Evolutionary conservation across 2,329 filamentous ascomycete species (phyloP).

Genomic region (Microdochium nivale): DNA sequence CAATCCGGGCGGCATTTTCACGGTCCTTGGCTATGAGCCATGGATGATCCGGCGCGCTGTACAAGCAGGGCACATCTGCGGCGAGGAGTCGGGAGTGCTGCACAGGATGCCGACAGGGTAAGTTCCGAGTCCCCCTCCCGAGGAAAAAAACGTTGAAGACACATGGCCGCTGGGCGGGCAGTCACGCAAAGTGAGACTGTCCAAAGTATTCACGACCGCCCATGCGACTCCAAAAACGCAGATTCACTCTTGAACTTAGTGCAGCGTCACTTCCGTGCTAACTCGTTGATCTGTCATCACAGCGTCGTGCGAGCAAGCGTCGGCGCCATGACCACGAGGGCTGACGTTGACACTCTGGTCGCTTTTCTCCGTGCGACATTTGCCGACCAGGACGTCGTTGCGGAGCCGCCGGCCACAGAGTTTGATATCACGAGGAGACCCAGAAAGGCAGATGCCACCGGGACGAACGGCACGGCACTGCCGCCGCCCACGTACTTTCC

Average conservation of each 20-base stretch:
- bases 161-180: neutral
- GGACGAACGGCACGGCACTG: neutral
- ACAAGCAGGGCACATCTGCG: slow-evolving; percentile 49
- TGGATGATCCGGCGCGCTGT: slow-evolving; percentile 46
- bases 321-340: slow-evolving; percentile 50
- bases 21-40: slow-evolving; percentile 39
- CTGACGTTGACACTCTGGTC: slow-evolving; percentile 42
- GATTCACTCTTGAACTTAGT: too few relatives aligned
- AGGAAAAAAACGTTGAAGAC: neutral
- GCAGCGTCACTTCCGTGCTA: too few relatives aligned
- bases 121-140: slow-evolving; percentile 5
- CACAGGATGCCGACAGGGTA: slow-evolving; percentile 45
- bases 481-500: slow-evolving; percentile 1
- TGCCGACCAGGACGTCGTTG: slow-evolving; percentile 9
- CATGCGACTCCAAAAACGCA: too few relatives aligned
- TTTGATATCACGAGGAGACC: too few relatives aligned
- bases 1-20: slow-evolving; percentile 36
- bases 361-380: slow-evolving; percentile 34
- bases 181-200: too few relatives aligned
- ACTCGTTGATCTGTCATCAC: neutral
- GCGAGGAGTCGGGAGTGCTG: slow-evolving; percentile 42
- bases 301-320: slow-evolving; percentile 53
- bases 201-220: too few relatives aligned
- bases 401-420: neutral
- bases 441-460: too few relatives aligned